Evolutionary conservation across 257 asterid species (phyloP).

Genomic region (Jacaranda copaia): DNA sequence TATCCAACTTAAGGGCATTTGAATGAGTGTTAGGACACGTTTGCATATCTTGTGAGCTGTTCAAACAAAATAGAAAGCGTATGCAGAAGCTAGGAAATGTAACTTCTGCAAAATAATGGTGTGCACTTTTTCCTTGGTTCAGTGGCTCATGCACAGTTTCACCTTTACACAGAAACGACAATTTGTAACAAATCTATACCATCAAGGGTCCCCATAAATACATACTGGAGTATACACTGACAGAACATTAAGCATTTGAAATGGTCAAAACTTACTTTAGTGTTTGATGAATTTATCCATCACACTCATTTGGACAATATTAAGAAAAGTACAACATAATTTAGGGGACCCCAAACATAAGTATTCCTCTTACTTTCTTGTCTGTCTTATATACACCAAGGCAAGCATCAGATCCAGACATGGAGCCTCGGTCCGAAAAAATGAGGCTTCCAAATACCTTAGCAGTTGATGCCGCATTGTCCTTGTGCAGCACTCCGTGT

Average conservation of each 20-base stretch:
- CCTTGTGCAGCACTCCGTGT: slow-evolving; percentile 44
- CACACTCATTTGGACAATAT: slow-evolving; percentile 2
- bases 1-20: too few species aligned
- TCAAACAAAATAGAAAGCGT: neutral
- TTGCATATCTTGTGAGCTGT: too few species aligned
- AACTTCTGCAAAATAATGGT: neutral
- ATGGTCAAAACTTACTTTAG: neutral
- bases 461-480: slow-evolving; percentile 55
- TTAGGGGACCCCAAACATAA: slow-evolving; percentile 13
- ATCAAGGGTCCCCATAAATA: neutral
- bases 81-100: too few species aligned
- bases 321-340: slow-evolving; percentile 1
- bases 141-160: neutral
- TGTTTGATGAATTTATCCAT: slow-evolving; percentile 23
- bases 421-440: neutral
- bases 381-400: slow-evolving; percentile 32
- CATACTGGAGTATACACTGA: too few species aligned
- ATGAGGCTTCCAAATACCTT: neutral
- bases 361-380: neutral
- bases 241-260: neutral
- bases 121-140: neutral
- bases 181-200: slow-evolving; percentile 19
- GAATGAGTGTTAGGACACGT: too few species aligned
- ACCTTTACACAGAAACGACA: too few species aligned
- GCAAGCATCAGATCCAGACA: neutral